Percentiles rank a stretch among this genome's conserved stretches.
These are phyloP conservation scores for Pichia sp. DNA, from an alignment of 1,139 yeast species.

Conservation along the genomic window DNA sequence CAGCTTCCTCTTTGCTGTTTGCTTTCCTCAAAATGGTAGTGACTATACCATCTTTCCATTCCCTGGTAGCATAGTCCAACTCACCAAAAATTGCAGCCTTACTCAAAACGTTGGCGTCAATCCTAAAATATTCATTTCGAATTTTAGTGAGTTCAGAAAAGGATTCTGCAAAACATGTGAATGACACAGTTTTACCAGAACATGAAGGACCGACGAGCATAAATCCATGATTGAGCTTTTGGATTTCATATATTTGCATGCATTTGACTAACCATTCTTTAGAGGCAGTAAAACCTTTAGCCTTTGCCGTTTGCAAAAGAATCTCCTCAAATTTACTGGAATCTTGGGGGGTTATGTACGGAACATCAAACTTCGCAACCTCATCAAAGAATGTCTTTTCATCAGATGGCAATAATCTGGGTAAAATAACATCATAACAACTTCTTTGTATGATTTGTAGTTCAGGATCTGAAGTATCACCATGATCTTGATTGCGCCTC, in stretches of 20 bases:
- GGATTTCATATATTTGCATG: conserved; percentile 60
- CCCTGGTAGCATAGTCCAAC: conserved; percentile 73
- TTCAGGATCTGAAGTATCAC: conserved; percentile 32
- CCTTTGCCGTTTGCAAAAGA: conserved; percentile 24
- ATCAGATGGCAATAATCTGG: conserved; percentile 59
- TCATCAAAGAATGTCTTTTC: conserved; percentile 37
- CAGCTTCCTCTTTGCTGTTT: conserved; percentile 50
- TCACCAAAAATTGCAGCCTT: conserved; percentile 69
- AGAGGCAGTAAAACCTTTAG: conserved; percentile 30
- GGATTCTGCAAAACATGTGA: conserved; percentile 48
- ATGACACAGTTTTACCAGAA: conserved; percentile 63
- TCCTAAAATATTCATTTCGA: conserved; percentile 42
- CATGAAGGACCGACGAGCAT: conserved; percentile 81
- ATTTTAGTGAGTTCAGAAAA: conserved; percentile 34
- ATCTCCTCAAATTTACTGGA: conserved; percentile 9
- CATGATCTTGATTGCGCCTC: conserved; percentile 31
- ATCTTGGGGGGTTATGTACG: not conserved
- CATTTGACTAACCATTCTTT: conserved; percentile 54
- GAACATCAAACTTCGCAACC: conserved; percentile 27
- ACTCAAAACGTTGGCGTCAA: conserved; percentile 73
- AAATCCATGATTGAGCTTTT: conserved; percentile 69
- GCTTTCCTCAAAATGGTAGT: conserved; percentile 64
- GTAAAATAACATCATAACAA: conserved; percentile 56
- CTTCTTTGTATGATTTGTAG: conserved; percentile 47
- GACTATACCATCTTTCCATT: conserved; percentile 89